Evolutionary conservation across 495 filamentous ascomycete genomes (phyloP).

Genomic region (Neurospora tetrasperma): DNA sequence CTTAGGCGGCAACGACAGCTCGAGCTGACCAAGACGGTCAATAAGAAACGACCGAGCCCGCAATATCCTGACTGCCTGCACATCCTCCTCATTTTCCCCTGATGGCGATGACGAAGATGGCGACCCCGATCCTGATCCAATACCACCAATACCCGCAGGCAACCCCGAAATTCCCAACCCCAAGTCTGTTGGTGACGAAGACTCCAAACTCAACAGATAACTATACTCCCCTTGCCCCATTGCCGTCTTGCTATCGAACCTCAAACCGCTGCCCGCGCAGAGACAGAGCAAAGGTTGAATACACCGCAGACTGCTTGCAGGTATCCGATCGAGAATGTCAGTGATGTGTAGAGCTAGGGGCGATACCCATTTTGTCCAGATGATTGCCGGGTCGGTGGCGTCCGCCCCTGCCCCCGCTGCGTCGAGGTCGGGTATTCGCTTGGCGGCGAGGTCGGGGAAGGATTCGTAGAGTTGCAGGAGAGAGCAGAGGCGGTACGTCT

Average conservation of each 20-base stretch:
- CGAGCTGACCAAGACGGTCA: conserved; percentile 19
- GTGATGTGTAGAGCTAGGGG: conserved; percentile 20
- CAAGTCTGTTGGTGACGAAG: not conserved
- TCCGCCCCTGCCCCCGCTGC: not conserved
- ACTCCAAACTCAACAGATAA: conserved; percentile 12
- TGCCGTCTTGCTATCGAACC: conserved; percentile 18
- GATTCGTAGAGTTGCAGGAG: conserved; percentile 25
- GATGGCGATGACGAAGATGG: not conserved
- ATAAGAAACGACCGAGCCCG: conserved; percentile 19
- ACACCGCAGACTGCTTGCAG: conserved; percentile 15
- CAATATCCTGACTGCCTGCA: conserved; percentile 13
- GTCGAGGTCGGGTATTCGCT: conserved; percentile 12
- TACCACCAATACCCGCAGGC: not conserved
- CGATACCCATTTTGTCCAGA: conserved; percentile 19
- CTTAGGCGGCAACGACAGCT: conserved; percentile 22
- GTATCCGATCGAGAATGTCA: conserved; percentile 14
- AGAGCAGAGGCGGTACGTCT: conserved; percentile 23
- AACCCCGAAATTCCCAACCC: not conserved
- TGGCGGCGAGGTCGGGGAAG: conserved; percentile 21
- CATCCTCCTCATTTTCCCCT: not conserved
- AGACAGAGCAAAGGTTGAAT: conserved; percentile 27
- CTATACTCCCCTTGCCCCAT: conserved; percentile 7
- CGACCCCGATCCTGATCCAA: not conserved
- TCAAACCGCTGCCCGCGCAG: conserved; percentile 23
- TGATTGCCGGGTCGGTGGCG: conserved; percentile 2